These are phyloP conservation scores for Saturnispora galanensis DNA, from an alignment of 805 yeast genomes.

Conservation along the genomic window DNA sequence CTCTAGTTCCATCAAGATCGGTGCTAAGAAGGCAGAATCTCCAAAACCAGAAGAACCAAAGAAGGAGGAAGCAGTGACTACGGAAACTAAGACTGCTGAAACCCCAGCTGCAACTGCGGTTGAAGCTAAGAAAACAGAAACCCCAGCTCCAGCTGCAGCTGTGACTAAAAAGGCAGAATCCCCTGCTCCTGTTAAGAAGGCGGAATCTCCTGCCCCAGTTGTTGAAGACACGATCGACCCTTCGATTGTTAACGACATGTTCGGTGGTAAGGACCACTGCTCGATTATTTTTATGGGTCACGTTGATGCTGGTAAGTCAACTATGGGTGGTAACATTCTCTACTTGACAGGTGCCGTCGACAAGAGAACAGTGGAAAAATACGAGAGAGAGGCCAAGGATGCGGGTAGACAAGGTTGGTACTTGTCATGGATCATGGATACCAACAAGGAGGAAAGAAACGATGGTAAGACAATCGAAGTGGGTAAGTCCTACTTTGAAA, in stretches of 20 bases:
- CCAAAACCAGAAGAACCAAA: constrained; percentile 23
- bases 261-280: constrained; percentile 95
- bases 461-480: constrained; percentile 99
- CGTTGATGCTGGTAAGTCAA: constrained; percentile 98
- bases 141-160: constrained; percentile 9
- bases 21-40: constrained; percentile 34
- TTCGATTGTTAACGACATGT: constrained; percentile 82
- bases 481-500: constrained; percentile 95
- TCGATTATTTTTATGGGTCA: constrained; percentile 99
- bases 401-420: constrained; percentile 99
- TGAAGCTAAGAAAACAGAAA: constrained; percentile 23
- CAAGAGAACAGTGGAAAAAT: constrained; percentile 96
- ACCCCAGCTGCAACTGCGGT: constrained; percentile 26
- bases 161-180: constrained; percentile 13
- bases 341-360: constrained; percentile 95
- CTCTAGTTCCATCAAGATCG: constrained; percentile 36
- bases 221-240: constrained; percentile 78
- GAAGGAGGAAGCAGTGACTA: constrained; percentile 16
- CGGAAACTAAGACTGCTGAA: constrained; percentile 20
- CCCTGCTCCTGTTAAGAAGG: constrained; percentile 11
- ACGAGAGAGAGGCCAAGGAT: constrained; percentile 96
- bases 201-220: constrained; percentile 34
- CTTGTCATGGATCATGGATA: constrained; percentile 98
- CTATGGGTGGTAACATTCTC: constrained; percentile 97
- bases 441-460: constrained; percentile 96